Evolutionary conservation across 257 asterid species (phyloP).

Genomic region (Penstemon eatonii): DNA sequence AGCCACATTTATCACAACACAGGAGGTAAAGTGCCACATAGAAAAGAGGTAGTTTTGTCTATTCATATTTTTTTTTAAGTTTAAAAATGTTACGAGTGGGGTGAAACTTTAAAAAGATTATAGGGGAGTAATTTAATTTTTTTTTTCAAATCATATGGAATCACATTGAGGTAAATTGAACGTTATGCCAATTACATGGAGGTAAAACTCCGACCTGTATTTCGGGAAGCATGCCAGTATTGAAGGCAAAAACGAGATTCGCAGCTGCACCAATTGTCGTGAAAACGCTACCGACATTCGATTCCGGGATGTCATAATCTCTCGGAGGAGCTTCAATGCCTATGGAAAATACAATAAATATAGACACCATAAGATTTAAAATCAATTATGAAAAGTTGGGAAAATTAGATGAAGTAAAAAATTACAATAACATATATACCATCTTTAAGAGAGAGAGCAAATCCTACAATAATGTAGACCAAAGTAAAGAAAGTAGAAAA

Average conservation of each 20-base stretch:
- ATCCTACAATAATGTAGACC: constrained; percentile 61
- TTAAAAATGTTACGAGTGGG: too few species aligned
- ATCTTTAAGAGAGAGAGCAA: constrained; percentile 69
- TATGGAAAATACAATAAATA: constrained; percentile 18
- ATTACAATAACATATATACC: constrained; percentile 39
- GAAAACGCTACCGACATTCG: constrained; percentile 51
- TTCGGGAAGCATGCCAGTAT: constrained; percentile 99
- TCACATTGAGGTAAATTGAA: too few species aligned
- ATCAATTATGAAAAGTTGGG: not conserved
- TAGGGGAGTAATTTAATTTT: too few species aligned
- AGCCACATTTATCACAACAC: too few species aligned
- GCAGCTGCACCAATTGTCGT: constrained; percentile 79
- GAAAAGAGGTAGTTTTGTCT: too few species aligned
- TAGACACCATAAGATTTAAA: not conserved
- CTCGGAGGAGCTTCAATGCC: constrained; percentile 58
- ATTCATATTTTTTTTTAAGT: too few species aligned
- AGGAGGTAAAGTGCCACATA: too few species aligned
- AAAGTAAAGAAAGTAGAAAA: constrained; percentile 73
- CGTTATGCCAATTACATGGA: too few species aligned
- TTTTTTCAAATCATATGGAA: too few species aligned
- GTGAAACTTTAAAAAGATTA: too few species aligned
- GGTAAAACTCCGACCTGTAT: constrained; percentile 54
- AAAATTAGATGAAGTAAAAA: not conserved
- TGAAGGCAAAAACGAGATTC: constrained; percentile 86
- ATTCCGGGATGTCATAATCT: constrained; percentile 67